A percentile compares a stretch with the other conserved stretches of the same genome.
Conservation (phyloP, 768 basidiomycete species). For the Lentinula lateritia region DNA sequence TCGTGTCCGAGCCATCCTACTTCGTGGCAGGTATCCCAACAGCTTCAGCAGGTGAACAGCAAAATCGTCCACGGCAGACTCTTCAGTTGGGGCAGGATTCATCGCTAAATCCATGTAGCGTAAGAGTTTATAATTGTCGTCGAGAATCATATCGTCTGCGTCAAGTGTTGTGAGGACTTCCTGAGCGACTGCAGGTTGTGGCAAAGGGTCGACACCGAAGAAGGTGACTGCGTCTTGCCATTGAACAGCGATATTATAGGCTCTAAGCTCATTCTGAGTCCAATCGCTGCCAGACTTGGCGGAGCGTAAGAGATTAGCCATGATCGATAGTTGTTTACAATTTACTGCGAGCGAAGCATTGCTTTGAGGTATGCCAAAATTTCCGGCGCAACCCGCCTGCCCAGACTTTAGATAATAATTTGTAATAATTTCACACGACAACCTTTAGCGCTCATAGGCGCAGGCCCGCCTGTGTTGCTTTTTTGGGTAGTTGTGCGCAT, state of each 20-base stretch:
- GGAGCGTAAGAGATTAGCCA: background rate
- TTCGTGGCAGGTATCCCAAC: conserved; percentile 16
- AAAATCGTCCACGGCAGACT: conserved; percentile 31
- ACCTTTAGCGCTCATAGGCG: no score
- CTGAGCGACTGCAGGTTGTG: conserved; percentile 12
- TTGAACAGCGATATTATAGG: conserved; percentile 18
- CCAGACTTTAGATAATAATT: no score
- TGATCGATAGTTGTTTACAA: background rate
- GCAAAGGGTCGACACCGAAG: conserved; percentile 17
- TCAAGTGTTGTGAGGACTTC: background rate
- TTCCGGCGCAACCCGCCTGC: no score
- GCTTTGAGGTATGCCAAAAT: no score
- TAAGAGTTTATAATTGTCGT: conserved; percentile 7
- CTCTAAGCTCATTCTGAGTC: conserved; percentile 17
- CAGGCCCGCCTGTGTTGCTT: no score
- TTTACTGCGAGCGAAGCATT: no score
- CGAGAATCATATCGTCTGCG: conserved; percentile 1
- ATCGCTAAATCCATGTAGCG: conserved; percentile 17
- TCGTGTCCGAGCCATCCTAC: conserved; percentile 14
- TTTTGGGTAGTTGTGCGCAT: no score
- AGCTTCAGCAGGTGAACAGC: conserved; percentile 19
- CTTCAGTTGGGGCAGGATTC: conserved; percentile 12
- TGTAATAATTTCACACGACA: no score
- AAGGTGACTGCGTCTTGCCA: conserved; percentile 18
- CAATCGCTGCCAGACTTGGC: conserved; percentile 1